Evolutionary conservation across 1,284 basidiomycete species (phyloP).

Genomic region (Leccinum fuscescens): DNA sequence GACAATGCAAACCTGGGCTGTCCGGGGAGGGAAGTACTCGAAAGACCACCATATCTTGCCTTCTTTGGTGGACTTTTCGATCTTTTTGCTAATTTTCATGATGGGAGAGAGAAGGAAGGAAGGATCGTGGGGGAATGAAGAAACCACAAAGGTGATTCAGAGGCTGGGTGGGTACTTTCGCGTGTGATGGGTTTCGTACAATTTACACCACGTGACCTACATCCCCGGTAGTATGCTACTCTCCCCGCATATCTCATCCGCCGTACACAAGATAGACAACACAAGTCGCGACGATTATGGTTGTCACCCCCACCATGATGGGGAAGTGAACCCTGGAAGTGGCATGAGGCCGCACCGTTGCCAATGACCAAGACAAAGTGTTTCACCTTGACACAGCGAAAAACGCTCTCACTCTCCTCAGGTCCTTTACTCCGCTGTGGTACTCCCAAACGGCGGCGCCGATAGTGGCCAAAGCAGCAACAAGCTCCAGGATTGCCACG

Average conservation of each 20-base stretch:
- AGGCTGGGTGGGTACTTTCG: conserved; percentile 27
- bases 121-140: conserved; percentile 18
- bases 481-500: conserved; percentile 42
- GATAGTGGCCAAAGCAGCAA: conserved; percentile 54
- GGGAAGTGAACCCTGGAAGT: conserved; percentile 48
- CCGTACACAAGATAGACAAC: conserved; percentile 43
- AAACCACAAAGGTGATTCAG: conserved; percentile 1
- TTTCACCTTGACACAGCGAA: conserved; percentile 57
- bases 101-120: conserved; percentile 6
- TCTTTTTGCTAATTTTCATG: conserved; percentile 93
- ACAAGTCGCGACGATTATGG: conserved; percentile 51
- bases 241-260: conserved; percentile 4
- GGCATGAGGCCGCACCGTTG: conserved; percentile 11
- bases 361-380: conserved; percentile 1
- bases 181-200: conserved; percentile 17
- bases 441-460: conserved; percentile 64
- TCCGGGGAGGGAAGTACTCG: conserved; percentile 95
- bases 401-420: conserved; percentile 58
- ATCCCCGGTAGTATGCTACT: neutral
- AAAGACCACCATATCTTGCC: conserved; percentile 93
- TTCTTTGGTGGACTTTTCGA: conserved; percentile 78
- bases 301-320: conserved; percentile 49
- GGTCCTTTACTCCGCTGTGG: conserved; percentile 51
- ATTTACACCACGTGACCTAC: conserved; percentile 22
- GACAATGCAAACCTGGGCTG: conserved; percentile 71